phyloP scores from a whole-genome alignment of 805 yeast genomes.

The Henningerozyma blattae region DNA sequence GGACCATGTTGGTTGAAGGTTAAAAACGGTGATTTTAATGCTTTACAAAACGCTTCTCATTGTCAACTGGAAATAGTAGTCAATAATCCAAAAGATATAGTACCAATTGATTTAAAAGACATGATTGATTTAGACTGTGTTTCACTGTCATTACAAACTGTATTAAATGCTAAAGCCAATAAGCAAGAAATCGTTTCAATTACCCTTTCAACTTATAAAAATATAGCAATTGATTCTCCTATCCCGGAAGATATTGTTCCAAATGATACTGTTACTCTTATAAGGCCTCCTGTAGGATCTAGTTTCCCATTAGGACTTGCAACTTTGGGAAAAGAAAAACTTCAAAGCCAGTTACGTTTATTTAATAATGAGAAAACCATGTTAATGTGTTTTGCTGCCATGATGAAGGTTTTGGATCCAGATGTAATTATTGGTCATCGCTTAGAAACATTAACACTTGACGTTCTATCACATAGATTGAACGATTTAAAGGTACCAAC shows the following conservation, averaged over 20 bases:
- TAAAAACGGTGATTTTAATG: conserved; percentile 44
- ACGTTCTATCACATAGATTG: conserved; percentile 72
- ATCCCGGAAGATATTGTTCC: conserved; percentile 51
- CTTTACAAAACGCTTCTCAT: conserved; percentile 58
- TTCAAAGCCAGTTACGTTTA: conserved; percentile 34
- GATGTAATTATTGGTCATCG: conserved; percentile 86
- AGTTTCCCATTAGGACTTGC: conserved; percentile 70
- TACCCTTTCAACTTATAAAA: conserved; percentile 57
- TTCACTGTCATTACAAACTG: conserved; percentile 68
- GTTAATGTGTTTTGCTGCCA: conserved; percentile 61
- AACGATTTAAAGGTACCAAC: conserved; percentile 57
- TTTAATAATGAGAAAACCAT: conserved; percentile 68
- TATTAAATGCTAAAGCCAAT: conserved; percentile 60
- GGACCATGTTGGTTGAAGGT: conserved; percentile 96
- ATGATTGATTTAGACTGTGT: conserved; percentile 64
- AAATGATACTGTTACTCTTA: conserved; percentile 52
- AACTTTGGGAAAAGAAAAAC: conserved; percentile 42
- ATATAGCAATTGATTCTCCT: conserved; percentile 66
- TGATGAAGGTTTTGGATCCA: conserved; percentile 71
- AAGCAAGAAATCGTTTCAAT: conserved; percentile 83
- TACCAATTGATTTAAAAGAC: conserved; percentile 34
- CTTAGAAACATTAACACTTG: conserved; percentile 66
- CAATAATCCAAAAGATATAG: conserved; percentile 32
- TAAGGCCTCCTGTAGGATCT: conserved; percentile 60
- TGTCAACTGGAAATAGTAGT: conserved; percentile 68